phyloP scores from a whole-genome alignment of 768 basidiomycete species.

The Tulasnella sp. region DNA sequence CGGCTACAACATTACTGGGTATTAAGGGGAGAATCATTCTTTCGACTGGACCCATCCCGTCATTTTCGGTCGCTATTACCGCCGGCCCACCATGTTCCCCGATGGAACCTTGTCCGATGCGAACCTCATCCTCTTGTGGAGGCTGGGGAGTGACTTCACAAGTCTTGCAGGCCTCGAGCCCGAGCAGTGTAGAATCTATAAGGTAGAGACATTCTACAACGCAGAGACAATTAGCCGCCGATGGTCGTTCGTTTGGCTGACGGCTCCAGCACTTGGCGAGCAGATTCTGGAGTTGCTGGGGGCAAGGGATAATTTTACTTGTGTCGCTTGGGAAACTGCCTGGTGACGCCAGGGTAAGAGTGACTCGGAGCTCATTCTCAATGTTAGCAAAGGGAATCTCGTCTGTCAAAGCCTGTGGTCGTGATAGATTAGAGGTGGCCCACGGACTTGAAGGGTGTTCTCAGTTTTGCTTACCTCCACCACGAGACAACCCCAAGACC shows the following conservation, averaged over 20 bases:
- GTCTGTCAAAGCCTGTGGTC: neutral
- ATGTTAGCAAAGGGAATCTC: neutral
- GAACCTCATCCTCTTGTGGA: too few species aligned
- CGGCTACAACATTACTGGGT: constrained; percentile 12
- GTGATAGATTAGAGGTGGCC: too few species aligned
- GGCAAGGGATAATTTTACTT: neutral
- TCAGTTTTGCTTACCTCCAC: too few species aligned
- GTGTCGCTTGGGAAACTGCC: neutral
- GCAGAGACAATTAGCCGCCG: neutral
- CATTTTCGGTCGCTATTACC: too few species aligned
- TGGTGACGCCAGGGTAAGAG: neutral
- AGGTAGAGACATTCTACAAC: neutral
- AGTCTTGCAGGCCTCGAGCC: too few species aligned
- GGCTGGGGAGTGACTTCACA: too few species aligned
- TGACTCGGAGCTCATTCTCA: neutral
- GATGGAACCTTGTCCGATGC: too few species aligned
- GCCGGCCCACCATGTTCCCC: too few species aligned
- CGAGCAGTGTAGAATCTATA: neutral
- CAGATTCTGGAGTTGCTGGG: neutral
- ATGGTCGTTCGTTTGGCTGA: neutral
- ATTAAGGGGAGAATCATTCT: neutral
- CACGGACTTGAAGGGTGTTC: too few species aligned
- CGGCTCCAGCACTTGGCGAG: neutral
- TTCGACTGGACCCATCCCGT: too few species aligned
- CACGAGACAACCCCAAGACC: too few species aligned